phyloP scores from a whole-genome alignment of 495 filamentous ascomycete species.

The Aspergillus taichungensis region DNA sequence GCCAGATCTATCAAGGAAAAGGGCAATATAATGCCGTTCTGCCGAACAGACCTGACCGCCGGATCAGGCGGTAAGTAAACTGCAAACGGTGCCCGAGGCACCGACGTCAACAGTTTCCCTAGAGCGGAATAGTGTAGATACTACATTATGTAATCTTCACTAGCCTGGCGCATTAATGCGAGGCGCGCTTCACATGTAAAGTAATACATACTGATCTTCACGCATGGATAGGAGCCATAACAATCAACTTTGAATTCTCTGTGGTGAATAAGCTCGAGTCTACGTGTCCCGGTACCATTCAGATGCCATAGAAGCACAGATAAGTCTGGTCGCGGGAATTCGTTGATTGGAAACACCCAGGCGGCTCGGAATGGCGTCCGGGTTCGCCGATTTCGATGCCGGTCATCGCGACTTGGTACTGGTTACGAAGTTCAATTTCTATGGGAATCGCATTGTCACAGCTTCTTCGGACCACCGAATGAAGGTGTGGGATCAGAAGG shows the following conservation, averaged over 20 bases:
- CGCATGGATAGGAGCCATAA: no score
- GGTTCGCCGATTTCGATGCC: constrained; percentile 60
- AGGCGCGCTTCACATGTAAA: no score
- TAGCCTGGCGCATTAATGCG: no score
- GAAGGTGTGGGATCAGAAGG: constrained; percentile 80
- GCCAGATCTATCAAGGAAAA: no score
- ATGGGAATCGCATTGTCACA: constrained; percentile 84
- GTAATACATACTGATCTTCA: no score
- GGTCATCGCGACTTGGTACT: constrained; percentile 48
- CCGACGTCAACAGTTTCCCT: no score
- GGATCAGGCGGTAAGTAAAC: neutral
- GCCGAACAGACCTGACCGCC: neutral
- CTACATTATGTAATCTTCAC: no score
- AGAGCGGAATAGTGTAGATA: no score
- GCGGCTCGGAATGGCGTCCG: constrained; percentile 29
- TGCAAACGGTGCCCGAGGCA: neutral
- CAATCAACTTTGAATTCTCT: no score
- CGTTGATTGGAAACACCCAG: constrained; percentile 18
- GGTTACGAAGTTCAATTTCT: constrained; percentile 56
- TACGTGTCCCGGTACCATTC: no score
- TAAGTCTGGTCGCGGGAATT: constrained; percentile 2
- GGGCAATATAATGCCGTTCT: no score
- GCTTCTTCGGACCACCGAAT: constrained; percentile 89
- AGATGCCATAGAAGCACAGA: neutral
- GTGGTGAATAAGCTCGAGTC: no score